These are phyloP conservation scores for Pleurostoma richardsiae DNA, from an alignment of 2,329 filamentous ascomycete genomes.

Conservation along the genomic window DNA sequence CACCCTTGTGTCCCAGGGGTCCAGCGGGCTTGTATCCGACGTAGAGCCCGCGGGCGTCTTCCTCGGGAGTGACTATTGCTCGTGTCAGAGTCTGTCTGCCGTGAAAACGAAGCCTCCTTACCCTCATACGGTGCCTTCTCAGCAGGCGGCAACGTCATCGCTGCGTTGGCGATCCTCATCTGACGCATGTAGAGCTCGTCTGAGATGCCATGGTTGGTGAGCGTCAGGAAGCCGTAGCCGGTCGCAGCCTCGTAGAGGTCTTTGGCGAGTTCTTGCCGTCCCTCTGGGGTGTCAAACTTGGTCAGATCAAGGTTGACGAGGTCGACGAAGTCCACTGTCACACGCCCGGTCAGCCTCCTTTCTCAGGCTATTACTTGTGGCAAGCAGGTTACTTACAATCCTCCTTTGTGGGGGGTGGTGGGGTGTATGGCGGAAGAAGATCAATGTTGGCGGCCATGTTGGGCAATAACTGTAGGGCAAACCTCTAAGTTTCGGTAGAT, in stretches of 20 bases:
- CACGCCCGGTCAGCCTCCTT: background rate
- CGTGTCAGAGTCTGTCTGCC: background rate
- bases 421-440: background rate
- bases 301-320: constrained; percentile 6
- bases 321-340: constrained; percentile 1
- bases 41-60: constrained; percentile 19
- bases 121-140: constrained; percentile 21
- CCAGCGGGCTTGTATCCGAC: constrained; percentile 21
- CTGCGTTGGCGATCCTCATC: constrained; percentile 18
- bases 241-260: constrained; percentile 21
- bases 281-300: constrained; percentile 6
- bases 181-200: constrained; percentile 17
- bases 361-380: no score
- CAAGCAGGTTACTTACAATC: background rate
- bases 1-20: constrained; percentile 11
- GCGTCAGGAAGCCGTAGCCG: constrained; percentile 17
- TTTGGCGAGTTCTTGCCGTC: constrained; percentile 14
- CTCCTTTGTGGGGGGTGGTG: background rate
- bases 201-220: constrained; percentile 20
- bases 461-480: background rate
- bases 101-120: background rate
- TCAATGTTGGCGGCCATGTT: background rate
- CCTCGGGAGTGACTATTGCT: constrained; percentile 17
- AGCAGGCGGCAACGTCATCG: constrained; percentile 18
- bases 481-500: no score